Percentiles rank a stretch among this genome's conserved stretches.
Conservation (phyloP, 2,329 filamentous ascomycete genomes). For the Epichloe uncinata region DNA sequence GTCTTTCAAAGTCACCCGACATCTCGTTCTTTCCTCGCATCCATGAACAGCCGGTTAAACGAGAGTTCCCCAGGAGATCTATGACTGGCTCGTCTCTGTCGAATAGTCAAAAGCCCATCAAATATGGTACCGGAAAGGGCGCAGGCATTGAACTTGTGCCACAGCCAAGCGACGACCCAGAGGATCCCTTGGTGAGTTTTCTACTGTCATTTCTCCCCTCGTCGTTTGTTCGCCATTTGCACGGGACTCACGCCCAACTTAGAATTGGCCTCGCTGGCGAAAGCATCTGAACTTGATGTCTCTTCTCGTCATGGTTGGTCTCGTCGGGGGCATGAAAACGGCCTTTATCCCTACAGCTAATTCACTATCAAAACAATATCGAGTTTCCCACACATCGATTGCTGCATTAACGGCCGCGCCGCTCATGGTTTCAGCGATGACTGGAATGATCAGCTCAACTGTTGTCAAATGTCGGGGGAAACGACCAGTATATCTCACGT, state of each 20-base stretch:
- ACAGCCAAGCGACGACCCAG: slow-evolving; percentile 39
- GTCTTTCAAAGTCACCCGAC: background rate
- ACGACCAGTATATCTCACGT: slow-evolving; percentile 37
- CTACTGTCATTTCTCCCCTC: background rate
- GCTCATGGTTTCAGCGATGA: slow-evolving; percentile 33
- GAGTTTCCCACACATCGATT: slow-evolving; percentile 32
- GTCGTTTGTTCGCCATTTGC: background rate
- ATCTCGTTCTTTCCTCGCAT: background rate
- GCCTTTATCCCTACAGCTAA: slow-evolving; percentile 35
- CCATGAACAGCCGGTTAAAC: background rate
- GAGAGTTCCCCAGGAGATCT: slow-evolving; percentile 1
- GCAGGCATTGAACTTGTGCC: slow-evolving; percentile 34
- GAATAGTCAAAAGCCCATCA: slow-evolving; percentile 22
- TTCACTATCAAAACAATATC: slow-evolving; percentile 28
- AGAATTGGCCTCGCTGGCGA: slow-evolving; percentile 45
- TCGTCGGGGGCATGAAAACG: slow-evolving; percentile 40
- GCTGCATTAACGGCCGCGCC: slow-evolving; percentile 39
- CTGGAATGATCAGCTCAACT: slow-evolving; percentile 29
- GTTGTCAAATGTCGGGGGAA: slow-evolving; percentile 34
- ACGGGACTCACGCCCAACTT: background rate
- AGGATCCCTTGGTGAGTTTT: slow-evolving; percentile 39
- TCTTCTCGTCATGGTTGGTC: slow-evolving; percentile 31
- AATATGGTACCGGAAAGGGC: slow-evolving; percentile 32
- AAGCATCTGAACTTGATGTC: slow-evolving; percentile 35
- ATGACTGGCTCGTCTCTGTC: slow-evolving; percentile 7